Base-by-base conservation (phyloP, 768 basidiomycete genomes). In the Saitozyma sp. region DNA sequence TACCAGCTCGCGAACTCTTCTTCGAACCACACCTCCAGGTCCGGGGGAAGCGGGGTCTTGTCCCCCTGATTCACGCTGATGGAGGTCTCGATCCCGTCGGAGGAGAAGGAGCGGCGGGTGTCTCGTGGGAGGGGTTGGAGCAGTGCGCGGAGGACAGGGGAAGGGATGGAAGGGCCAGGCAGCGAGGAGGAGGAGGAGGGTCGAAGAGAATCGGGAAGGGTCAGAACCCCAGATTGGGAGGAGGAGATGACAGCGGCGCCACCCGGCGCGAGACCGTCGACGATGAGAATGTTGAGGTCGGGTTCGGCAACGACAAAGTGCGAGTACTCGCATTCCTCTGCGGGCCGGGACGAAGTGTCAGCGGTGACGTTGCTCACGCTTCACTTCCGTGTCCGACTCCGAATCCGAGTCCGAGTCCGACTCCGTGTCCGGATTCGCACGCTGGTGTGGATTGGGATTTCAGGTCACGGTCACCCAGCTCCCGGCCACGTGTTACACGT, bases 301-400 rank as follows among this genome's bases (percentile, higher is more conserved):
- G 63, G 63, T 14, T 68, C 64, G 37, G 54, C 45, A 19, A 68
- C 67, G 13, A 68, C 58, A 51, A 60, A 63, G 37, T 19, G 46
- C 4, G 67, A 68, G 56, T 62, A 68, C 45, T 61, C 56, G n/a
- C 46, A 63, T 55, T 68, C 67, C 19, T 61, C 67, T 68, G 48
- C 16, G 11, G 19, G n/a, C n/a, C n/a, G n/a, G n/a, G n/a, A n/a
- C n/a, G n/a, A n/a, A n/a, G n/a, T n/a, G n/a, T n/a, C n/a, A n/a
- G n/a, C n/a, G n/a, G n/a, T n/a, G n/a, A n/a, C n/a, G n/a, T n/a
- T n/a, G n/a, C n/a, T n/a, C n/a, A n/a, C n/a, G n/a, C n/a, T n/a
- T n/a, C n/a, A n/a, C n/a, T n/a, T n/a, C n/a, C n/a, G n/a, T n/a
- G n/a, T n/a, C n/a, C n/a, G n/a, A n/a, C n/a, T n/a, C n/a, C n/a